Evolutionary conservation across 225 moss, liverwort and hornwort genomes (phyloP), one percentile per base, ranked within the genome.

Genomic region (Pseudisothecium myosuroides): DNA sequence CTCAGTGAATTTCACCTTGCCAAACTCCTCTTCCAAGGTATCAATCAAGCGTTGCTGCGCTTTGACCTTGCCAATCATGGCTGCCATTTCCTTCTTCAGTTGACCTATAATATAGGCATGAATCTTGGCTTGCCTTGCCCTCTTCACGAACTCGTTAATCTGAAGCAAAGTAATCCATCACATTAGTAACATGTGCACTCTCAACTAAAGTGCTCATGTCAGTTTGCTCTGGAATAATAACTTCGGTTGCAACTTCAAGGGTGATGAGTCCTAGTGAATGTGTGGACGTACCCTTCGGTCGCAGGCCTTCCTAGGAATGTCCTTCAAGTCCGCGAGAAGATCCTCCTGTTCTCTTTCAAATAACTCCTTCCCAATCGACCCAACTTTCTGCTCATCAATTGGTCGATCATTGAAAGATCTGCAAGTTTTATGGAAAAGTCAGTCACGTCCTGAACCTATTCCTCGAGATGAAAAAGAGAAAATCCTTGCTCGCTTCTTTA

Each of bases 111-210:
- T 96, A 47, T 96, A 95, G 56, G 98, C 95, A 89, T 98, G 98
- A 82, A 98, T 97, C 90, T 95, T 97, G 62, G 96, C 98, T 91
- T 97, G 96, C 62, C 98, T 94, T 64, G 98, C 98, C 90, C 98
- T 95, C 88, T 98, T 98, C 76, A 98, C 98, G 83, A 98, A 98
- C 94, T 98, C 98, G 89, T 98, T 98, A 52, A 98, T 98, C 97
- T 98, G 95, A 86, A 88, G 86, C 75, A 76, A 76, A 56, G 34
- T 55, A 56, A 47, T 34, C 11, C 37, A 61, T 50, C 68, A 45
- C 18, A 31, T 77, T 21, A 91, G 77, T 54, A 29, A 62, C 19
- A 56, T 69, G 39, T 45, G 28, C 62, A 90, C 47, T 49, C 64
- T 76, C 15, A 41, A 31, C 41, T 65, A 0, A 29, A 16, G 45